A percentile compares a stretch with the other conserved stretches of the same genome.
Evolutionary conservation across 768 basidiomycete genomes (phyloP).

Genomic region (Tricholoma furcatifolium): DNA sequence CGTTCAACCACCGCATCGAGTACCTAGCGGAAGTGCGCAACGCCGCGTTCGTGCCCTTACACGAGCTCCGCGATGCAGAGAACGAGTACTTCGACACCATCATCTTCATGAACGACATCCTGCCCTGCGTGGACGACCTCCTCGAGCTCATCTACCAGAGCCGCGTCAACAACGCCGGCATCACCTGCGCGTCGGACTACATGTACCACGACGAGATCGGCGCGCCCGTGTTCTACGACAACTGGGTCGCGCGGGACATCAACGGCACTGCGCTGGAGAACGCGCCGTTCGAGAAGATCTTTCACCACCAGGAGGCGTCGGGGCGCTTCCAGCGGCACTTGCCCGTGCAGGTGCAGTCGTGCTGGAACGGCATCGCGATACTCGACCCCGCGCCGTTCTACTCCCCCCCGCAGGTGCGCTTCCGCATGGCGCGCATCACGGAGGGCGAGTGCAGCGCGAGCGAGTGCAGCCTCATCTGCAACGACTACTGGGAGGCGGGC

Average conservation of each 20-base stretch:
- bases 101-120: conserved; percentile 99
- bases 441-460: conserved; percentile 93
- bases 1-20: conserved; percentile 99
- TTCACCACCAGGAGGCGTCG: conserved; percentile 78
- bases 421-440: conserved; percentile 90
- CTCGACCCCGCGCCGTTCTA: conserved; percentile 97
- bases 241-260: conserved; percentile 98
- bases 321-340: conserved; percentile 88
- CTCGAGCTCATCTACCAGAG: conserved; percentile 98
- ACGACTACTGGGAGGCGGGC: conserved; percentile 96
- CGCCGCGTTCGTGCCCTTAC: conserved; percentile 91
- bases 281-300: conserved; percentile 92
- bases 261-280: conserved; percentile 99
- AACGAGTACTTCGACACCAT: conserved; percentile 96
- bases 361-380: conserved; percentile 98
- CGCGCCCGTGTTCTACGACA: conserved; percentile 95
- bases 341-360: conserved; percentile 94
- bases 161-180: conserved; percentile 90
- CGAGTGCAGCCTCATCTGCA: conserved; percentile 96
- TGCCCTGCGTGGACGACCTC: conserved; percentile 96
- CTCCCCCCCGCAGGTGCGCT: conserved; percentile 82
- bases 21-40: conserved; percentile 99
- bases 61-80: conserved; percentile 88
- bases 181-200: conserved; percentile 98
- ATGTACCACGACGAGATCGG: conserved; percentile 98